Conservation (phyloP, 2,329 filamentous ascomycete species). For the Colletotrichum orchidophilum region DNA sequence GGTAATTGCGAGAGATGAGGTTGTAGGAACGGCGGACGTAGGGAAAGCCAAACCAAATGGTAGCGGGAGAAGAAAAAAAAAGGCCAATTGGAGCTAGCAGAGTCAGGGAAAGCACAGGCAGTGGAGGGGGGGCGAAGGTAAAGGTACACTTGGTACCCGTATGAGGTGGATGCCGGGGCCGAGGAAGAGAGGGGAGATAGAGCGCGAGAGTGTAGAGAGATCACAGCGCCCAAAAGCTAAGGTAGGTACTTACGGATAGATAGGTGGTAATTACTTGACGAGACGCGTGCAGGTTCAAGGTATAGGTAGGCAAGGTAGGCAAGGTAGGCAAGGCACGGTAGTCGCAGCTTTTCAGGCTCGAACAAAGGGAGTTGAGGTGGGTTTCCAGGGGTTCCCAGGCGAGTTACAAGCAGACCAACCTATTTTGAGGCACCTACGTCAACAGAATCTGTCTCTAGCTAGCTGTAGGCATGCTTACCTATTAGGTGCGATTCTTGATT, state of each 20-base stretch:
- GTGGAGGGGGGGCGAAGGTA: background rate
- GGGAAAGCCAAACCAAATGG: background rate
- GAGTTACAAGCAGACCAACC: background rate
- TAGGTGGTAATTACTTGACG: too few relatives aligned
- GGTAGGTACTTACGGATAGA: too few relatives aligned
- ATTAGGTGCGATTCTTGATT: too few relatives aligned
- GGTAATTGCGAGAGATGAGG: background rate
- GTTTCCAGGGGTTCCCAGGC: background rate
- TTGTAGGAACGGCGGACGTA: background rate
- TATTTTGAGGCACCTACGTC: background rate
- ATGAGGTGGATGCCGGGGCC: background rate
- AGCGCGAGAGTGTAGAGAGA: background rate
- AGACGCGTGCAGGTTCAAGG: too few relatives aligned
- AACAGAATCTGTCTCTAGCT: background rate
- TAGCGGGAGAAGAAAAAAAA: background rate
- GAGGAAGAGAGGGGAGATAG: background rate
- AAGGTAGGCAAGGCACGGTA: background rate
- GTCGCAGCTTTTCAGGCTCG: too few relatives aligned
- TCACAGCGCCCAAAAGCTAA: too few relatives aligned
- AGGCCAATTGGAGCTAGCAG: constrained; percentile 11
- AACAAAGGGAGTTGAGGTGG: background rate
- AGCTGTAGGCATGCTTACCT: background rate
- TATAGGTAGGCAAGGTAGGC: background rate
- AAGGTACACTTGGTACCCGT: background rate
- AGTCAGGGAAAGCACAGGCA: constrained; percentile 8